Percentiles rank a stretch among this genome's conserved stretches.
phyloP scores from a whole-genome alignment of 2,329 filamentous ascomycete genomes.

The Dactylellina haptotyla region DNA sequence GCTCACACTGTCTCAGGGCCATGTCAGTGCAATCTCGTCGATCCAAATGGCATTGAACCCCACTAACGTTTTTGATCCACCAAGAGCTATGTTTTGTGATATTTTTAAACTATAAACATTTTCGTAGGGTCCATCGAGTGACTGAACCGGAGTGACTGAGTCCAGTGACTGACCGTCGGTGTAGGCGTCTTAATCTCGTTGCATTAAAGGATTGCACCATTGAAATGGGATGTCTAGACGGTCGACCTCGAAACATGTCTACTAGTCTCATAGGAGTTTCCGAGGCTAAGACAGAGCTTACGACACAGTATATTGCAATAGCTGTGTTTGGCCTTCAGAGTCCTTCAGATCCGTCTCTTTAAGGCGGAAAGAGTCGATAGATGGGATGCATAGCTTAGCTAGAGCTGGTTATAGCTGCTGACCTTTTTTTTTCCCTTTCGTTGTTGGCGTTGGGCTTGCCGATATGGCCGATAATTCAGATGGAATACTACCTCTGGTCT shows the following conservation, averaged over 20 bases:
- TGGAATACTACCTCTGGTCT: not conserved
- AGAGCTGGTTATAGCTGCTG: constrained; percentile 22
- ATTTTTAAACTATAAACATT: too few species aligned
- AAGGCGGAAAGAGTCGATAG: constrained; percentile 26
- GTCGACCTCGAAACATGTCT: constrained; percentile 31
- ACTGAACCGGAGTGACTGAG: too few species aligned
- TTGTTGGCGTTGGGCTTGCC: constrained; percentile 19
- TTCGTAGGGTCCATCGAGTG: too few species aligned
- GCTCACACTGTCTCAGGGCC: constrained; percentile 19
- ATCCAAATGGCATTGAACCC: not conserved
- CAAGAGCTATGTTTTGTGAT: constrained; percentile 30
- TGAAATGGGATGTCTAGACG: constrained; percentile 12
- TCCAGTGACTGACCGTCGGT: too few species aligned
- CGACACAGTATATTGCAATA: constrained; percentile 19
- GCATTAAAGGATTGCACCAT: not conserved
- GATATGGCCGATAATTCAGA: not conserved
- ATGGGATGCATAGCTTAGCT: too few species aligned
- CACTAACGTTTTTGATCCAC: not conserved
- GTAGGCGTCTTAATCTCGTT: too few species aligned
- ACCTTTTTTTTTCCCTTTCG: constrained; percentile 6
- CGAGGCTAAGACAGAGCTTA: not conserved
- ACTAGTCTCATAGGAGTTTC: constrained; percentile 21
- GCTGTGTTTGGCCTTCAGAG: constrained; percentile 34
- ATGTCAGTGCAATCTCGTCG: not conserved
- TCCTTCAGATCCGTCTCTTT: constrained; percentile 41